phyloP scores from a whole-genome alignment of 768 basidiomycete genomes.

The Lactarius quietus region DNA sequence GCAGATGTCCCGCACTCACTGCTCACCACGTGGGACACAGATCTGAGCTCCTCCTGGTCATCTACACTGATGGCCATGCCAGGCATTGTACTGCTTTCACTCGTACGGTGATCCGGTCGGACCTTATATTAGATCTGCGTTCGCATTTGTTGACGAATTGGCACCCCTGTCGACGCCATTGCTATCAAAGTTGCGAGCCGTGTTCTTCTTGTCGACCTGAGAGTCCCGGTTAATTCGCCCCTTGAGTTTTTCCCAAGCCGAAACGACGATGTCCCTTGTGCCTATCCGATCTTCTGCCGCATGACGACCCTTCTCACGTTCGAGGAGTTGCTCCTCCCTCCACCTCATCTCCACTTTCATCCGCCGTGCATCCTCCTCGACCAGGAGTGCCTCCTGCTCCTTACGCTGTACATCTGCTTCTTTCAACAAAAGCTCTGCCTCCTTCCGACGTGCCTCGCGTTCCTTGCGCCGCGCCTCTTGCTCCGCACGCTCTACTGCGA shows the following conservation, averaged over 20 bases:
- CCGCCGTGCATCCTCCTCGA: slow-evolving; percentile 6
- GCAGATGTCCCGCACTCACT: slow-evolving; percentile 17
- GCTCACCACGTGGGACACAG: not conserved
- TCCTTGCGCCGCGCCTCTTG: slow-evolving; percentile 6
- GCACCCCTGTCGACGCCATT: not conserved
- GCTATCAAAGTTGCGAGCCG: not conserved
- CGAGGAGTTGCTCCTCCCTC: not conserved
- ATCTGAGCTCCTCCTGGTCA: not conserved
- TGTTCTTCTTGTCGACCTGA: not conserved
- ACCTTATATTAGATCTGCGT: not conserved
- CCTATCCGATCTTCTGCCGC: not conserved
- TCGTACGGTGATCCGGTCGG: too few species aligned
- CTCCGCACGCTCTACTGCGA: slow-evolving; percentile 11
- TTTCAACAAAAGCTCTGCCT: slow-evolving; percentile 8
- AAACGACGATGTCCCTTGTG: slow-evolving; percentile 1
- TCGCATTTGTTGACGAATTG: too few species aligned
- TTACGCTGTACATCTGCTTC: slow-evolving; percentile 10
- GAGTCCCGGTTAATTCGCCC: slow-evolving; percentile 2
- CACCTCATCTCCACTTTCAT: slow-evolving; percentile 7
- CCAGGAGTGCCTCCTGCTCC: slow-evolving; percentile 5
- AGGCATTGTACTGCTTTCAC: not conserved
- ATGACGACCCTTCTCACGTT: slow-evolving; percentile 2
- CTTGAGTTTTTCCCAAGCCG: slow-evolving; percentile 13
- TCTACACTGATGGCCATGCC: not conserved
- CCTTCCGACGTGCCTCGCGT: slow-evolving; percentile 16